Base-by-base conservation (phyloP, 2,329 filamentous ascomycete genomes). In the Exophiala dermatitidis region DNA sequence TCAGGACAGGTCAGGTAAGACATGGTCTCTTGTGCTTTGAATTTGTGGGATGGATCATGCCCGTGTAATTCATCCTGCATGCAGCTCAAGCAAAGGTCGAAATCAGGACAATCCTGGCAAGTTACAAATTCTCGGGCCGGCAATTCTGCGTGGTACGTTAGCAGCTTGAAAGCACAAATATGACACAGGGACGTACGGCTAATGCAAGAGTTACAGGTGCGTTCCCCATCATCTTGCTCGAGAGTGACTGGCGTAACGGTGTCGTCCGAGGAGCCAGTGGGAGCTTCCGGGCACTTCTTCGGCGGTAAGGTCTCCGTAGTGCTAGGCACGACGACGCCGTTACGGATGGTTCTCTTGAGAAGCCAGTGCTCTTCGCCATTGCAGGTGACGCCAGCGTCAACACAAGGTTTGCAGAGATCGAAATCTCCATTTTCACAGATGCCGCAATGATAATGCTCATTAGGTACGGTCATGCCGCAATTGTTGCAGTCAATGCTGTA, bases 401-500 rank as follows among this genome's bases (percentile, higher is more conserved):
- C 82, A 65, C 93, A 98, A 4, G 75, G 70, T 60, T 83, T 79
- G 76, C 94, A 98, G 31, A 98, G 80, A 66, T 98, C 93, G 65
- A 90, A 98, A 69, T 98, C 93, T 38, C 91, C 93, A 53, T 86
- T 82, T 60, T 97, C 89, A 67, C 93, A 98, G 53, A 86, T 88
- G 61, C 87, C 87, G 76, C 94, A 98, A 73, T 98, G 93, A 71
- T 88, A 98, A 71, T 98, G 91, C 48, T 83, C 80, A 63, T 89
- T 83, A 30, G 85, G 80, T 64, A 96, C 89, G 40, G 83, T 81
- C 57, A 75, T 77, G 62, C 89, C 85, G 71, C 93, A 98, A 68
- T 82, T 80, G 74, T 98, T 97, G 80, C 93, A 98, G 76, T 88
- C 95, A 42, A 98, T 90, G 8, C 87, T 86, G 71, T 90, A 95